Evolutionary conservation across 495 filamentous ascomycete species (phyloP).

Genomic region (Aspergillus steynii): DNA sequence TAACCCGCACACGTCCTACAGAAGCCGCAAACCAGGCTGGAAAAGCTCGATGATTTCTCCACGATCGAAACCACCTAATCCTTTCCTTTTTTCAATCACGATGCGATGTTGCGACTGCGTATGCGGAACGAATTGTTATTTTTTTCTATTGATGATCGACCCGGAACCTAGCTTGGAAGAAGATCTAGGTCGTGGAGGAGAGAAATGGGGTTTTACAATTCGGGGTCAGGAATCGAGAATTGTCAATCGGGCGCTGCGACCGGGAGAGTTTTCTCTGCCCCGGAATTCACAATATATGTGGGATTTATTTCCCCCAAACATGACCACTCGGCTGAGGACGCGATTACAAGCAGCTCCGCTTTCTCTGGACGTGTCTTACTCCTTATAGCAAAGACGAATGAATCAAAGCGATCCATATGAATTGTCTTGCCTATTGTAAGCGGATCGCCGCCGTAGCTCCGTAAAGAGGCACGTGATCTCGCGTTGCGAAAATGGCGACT

Average conservation of each 20-base stretch:
- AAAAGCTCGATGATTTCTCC: conserved; percentile 42
- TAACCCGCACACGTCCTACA: conserved; percentile 23
- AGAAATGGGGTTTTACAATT: neutral
- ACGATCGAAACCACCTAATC: neutral
- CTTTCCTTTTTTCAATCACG: conserved; percentile 25
- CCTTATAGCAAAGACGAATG: neutral
- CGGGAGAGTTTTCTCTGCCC: neutral
- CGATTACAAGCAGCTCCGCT: neutral
- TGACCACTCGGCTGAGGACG: neutral
- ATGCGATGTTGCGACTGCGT: conserved; percentile 25
- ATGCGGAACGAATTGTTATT: conserved; percentile 3
- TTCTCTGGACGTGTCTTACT: neutral
- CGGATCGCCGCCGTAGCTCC: conserved; percentile 7
- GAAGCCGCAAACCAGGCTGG: conserved; percentile 55
- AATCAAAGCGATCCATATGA: neutral
- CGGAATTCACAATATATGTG: neutral
- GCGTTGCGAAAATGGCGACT: conserved; percentile 29
- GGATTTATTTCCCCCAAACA: neutral
- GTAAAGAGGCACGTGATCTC: conserved; percentile 38
- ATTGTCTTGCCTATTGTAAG: conserved; percentile 1
- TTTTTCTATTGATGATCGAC: conserved; percentile 8
- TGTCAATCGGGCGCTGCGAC: neutral
- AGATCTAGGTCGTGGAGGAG: conserved; percentile 11
- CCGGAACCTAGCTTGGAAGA: conserved; percentile 7
- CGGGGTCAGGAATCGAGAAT: too few relatives aligned